These are phyloP conservation scores for Byssoonygena ceratinophila DNA, from an alignment of 2,329 filamentous ascomycete genomes.

Conservation along the genomic window DNA sequence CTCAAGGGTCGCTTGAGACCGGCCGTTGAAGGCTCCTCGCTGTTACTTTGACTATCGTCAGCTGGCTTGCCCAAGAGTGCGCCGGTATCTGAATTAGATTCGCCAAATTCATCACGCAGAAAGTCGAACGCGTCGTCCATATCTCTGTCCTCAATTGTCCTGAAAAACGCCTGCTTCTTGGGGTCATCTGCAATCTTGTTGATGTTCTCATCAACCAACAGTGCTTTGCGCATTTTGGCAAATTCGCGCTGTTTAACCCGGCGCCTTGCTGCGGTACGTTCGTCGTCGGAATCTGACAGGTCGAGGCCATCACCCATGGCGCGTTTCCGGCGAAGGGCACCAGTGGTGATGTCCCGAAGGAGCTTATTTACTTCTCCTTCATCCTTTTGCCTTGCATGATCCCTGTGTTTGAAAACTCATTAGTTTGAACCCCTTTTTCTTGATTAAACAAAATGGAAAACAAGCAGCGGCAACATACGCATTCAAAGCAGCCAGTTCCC, in stretches of 20 bases:
- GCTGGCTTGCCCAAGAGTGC: conserved; percentile 13
- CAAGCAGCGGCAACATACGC: conserved; percentile 53
- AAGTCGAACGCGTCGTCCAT: conserved; percentile 61
- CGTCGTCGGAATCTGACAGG: conserved; percentile 84
- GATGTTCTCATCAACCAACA: conserved; percentile 79
- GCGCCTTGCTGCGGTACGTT: conserved; percentile 58
- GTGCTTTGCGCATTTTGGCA: conserved; percentile 78
- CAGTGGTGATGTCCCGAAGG: conserved; percentile 84
- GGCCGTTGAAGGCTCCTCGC: conserved; percentile 16
- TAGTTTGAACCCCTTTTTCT: conserved; percentile 18
- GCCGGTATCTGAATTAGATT: conserved; percentile 14
- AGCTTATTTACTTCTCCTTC: conserved; percentile 84
- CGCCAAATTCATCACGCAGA: conserved; percentile 41
- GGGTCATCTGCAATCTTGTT: conserved; percentile 82
- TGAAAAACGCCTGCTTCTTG: conserved; percentile 80
- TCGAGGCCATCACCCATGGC: conserved; percentile 63
- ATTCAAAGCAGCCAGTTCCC: conserved; percentile 72
- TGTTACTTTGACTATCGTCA: conserved; percentile 10
- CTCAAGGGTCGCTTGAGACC: conserved; percentile 27
- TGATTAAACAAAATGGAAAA: too few relatives aligned
- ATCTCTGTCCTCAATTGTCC: conserved; percentile 75
- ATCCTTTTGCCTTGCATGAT: conserved; percentile 67
- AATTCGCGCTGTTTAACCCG: conserved; percentile 80
- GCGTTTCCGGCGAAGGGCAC: conserved; percentile 72
- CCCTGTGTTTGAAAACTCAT: conserved; percentile 39